Base-by-base conservation (phyloP, 371 early-diverging fungal genomes). In the Rhizomucor miehei region DNA sequence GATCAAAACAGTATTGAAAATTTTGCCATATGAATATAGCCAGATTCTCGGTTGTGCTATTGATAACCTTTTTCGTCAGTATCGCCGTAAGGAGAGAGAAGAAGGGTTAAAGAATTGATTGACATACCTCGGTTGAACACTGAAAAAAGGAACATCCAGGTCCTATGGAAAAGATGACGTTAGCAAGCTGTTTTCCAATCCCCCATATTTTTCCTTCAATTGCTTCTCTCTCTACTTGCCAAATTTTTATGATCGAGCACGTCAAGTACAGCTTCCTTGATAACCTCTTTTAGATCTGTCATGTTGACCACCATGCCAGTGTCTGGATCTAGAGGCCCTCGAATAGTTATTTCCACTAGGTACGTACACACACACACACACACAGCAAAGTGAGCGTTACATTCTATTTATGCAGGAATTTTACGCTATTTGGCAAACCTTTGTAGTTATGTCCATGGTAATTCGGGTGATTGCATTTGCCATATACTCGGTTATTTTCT, bases 391-490 rank as follows among this genome's bases (percentile, higher is more conserved):
- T n/a, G n/a, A n/a, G n/a, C n/a, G n/a, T n/a, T n/a, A n/a, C n/a
- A n/a, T 29, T 8, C 29, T 29, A 29, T 29, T 8, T 29, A 29
- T 29, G 29, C 29, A 29, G 29, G 8, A 29, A 29, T 29, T 29
- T 29, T 3, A 29, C 29, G 29, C 8, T 29, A n/a, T 41, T 41
- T 12, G 12, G 41, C 19, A 12, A 41, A 85, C 87, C 81, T 79
- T 81, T 85, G 62, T 93, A 94, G 72, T 94, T 94, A 75, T 95
- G 94, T 0, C 95, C 95, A 63, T 95, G 95, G 39, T 85, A 89
- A 60, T 88, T 82, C 12, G 74, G 71, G 51, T 88, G 76, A 66
- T 95, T 94, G 71, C 95, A 95, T 77, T 94, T 94, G 57, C 95
- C 95, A 67, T 79, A 95, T 6, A 91, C 54, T 40, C 58, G 60